Evolutionary conservation across 169 alveolate genomes (phyloP).

Genomic region (Babesia sp.): DNA sequence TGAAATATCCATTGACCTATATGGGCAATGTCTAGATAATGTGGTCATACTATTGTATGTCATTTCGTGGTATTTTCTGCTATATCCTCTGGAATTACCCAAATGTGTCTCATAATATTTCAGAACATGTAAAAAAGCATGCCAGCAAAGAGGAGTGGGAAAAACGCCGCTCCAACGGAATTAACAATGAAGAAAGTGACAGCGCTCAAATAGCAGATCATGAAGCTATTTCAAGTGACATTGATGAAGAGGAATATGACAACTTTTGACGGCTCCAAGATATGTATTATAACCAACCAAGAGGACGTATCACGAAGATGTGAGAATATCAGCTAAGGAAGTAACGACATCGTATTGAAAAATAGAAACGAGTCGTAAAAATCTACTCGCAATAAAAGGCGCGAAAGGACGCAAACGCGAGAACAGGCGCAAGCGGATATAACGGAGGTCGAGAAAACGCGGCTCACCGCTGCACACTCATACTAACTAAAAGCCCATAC

Average conservation of each 20-base stretch:
- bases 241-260: constrained; percentile 56
- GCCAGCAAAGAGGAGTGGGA: constrained; percentile 80
- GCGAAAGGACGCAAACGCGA: background rate
- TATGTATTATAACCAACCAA: background rate
- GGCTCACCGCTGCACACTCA: background rate
- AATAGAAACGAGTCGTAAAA: background rate
- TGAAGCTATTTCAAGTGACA: constrained; percentile 36
- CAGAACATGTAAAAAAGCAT: constrained; percentile 76
- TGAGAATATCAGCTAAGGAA: background rate
- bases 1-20: too few species aligned
- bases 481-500: background rate
- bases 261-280: constrained; percentile 43
- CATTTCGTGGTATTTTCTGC: too few species aligned
- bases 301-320: background rate
- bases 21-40: too few species aligned
- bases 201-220: constrained; percentile 7
- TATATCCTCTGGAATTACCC: too few species aligned
- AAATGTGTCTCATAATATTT: too few species aligned
- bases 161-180: background rate
- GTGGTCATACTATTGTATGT: too few species aligned
- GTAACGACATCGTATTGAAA: background rate
- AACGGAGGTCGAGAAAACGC: background rate
- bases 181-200: background rate
- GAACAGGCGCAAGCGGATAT: background rate
- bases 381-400: background rate